phyloP scores from a whole-genome alignment of 2,329 filamentous ascomycete genomes.

The Colletotrichum lupini region DNA sequence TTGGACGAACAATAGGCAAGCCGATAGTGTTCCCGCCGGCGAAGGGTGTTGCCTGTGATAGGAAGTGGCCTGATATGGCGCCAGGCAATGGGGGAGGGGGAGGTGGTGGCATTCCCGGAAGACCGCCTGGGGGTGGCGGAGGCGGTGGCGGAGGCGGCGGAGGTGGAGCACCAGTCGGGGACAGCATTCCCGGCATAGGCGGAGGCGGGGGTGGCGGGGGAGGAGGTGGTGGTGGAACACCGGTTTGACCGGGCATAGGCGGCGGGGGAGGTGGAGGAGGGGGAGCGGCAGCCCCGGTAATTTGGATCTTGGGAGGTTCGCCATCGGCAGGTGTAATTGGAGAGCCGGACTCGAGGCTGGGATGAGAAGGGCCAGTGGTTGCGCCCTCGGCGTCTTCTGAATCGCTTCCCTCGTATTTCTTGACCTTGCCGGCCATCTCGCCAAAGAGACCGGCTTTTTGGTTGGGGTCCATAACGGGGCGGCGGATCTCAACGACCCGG shows the following conservation, averaged over 20 bases:
- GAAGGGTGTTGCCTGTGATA: conserved; percentile 70
- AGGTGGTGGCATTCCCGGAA: conserved; percentile 61
- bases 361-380: conserved; percentile 80
- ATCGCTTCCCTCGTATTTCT: conserved; percentile 78
- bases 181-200: conserved; percentile 56
- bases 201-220: conserved; percentile 60
- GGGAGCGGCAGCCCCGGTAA: conserved; percentile 58
- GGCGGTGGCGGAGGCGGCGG: conserved; percentile 61
- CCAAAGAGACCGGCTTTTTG: conserved; percentile 73
- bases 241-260: conserved; percentile 45
- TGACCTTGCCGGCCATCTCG: conserved; percentile 82
- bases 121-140: conserved; percentile 58
- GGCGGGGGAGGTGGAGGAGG: conserved; percentile 51
- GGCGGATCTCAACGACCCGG: conserved; percentile 80
- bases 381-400: conserved; percentile 76
- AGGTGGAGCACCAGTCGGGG: conserved; percentile 50
- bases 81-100: conserved; percentile 64
- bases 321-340: conserved; percentile 73
- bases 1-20: conserved; percentile 85
- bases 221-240: conserved; percentile 51
- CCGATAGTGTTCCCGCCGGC: conserved; percentile 68
- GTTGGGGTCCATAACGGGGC: conserved; percentile 74
- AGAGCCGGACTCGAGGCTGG: conserved; percentile 77
- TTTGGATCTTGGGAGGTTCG: conserved; percentile 68
- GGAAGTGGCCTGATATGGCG: conserved; percentile 79